Percentiles rank a stretch among this genome's conserved stretches.
Evolutionary conservation across 1,284 basidiomycete species (phyloP).

Genomic region (Xanthoconium separans): DNA sequence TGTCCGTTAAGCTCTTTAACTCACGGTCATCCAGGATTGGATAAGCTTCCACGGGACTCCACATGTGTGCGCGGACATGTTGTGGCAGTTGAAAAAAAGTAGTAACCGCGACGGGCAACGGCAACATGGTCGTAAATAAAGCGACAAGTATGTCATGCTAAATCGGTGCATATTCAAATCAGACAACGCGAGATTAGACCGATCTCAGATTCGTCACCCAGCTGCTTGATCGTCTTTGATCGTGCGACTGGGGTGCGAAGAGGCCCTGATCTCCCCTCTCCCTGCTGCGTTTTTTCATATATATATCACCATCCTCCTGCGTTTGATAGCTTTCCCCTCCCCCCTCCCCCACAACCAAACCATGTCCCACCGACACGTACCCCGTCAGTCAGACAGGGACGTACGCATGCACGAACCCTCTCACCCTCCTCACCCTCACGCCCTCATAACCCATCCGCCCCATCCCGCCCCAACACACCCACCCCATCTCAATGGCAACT

Average conservation of each 20-base stretch:
- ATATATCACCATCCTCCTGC: constrained; percentile 49
- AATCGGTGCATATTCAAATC: constrained; percentile 38
- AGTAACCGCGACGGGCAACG: constrained; percentile 38
- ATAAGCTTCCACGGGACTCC: constrained; percentile 37
- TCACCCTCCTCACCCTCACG: constrained; percentile 46
- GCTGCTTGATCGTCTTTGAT: constrained; percentile 52
- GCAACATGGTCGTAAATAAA: constrained; percentile 44
- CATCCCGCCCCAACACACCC: constrained; percentile 38
- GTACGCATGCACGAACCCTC: constrained; percentile 60
- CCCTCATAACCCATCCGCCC: constrained; percentile 37
- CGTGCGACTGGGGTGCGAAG: constrained; percentile 47
- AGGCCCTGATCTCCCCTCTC: constrained; percentile 40
- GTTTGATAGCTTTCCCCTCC: constrained; percentile 45
- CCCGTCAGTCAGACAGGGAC: constrained; percentile 61
- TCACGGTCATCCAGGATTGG: constrained; percentile 34
- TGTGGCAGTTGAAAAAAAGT: constrained; percentile 29
- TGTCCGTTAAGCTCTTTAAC: constrained; percentile 38
- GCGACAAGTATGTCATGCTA: constrained; percentile 32
- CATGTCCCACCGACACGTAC: constrained; percentile 65
- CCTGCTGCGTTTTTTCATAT: constrained; percentile 48
- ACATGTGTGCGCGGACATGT: constrained; percentile 33
- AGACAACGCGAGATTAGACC: constrained; percentile 41
- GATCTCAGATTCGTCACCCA: constrained; percentile 39
- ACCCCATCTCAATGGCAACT: constrained; percentile 53
- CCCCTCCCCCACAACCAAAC: constrained; percentile 22